Evolutionary conservation across 495 filamentous ascomycete genomes (phyloP).

Genomic region (Aspergillus steynii): DNA sequence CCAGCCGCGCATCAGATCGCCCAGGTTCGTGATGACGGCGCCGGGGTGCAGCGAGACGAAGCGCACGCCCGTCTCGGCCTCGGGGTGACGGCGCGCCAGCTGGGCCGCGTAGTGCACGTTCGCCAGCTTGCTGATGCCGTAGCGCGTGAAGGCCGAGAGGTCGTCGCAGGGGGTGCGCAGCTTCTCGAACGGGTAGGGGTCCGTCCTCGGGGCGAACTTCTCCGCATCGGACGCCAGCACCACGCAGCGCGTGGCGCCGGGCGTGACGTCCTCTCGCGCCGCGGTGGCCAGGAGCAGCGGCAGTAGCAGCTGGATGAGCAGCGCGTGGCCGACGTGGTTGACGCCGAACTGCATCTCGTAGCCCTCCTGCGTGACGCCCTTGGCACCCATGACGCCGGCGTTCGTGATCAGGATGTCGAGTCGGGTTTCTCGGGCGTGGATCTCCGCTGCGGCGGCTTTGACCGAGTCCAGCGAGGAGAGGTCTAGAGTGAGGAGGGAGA

Average conservation of each 20-base stretch:
- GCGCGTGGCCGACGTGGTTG: constrained; percentile 63
- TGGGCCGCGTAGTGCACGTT: constrained; percentile 47
- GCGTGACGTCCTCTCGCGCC: background rate
- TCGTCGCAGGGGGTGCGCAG: constrained; percentile 5
- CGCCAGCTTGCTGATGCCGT: constrained; percentile 49
- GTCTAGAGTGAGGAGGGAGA: constrained; percentile 41
- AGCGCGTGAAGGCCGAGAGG: constrained; percentile 20
- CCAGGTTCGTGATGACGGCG: constrained; percentile 31
- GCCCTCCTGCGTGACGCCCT: constrained; percentile 50
- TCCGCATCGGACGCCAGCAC: constrained; percentile 36
- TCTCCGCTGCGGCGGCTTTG: constrained; percentile 33
- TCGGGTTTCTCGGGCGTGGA: constrained; percentile 31
- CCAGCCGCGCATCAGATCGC: constrained; percentile 10
- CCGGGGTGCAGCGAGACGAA: constrained; percentile 41
- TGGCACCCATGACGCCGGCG: constrained; percentile 63
- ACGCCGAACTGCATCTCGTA: constrained; percentile 65
- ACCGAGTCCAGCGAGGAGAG: constrained; percentile 42
- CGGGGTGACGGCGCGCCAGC: constrained; percentile 40
- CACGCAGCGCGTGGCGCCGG: constrained; percentile 1
- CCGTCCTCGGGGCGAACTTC: constrained; percentile 36
- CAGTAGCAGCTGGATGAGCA: constrained; percentile 57
- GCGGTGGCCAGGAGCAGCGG: constrained; percentile 52
- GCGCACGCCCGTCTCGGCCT: constrained; percentile 26
- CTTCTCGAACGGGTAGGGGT: constrained; percentile 46
- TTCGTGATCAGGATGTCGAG: constrained; percentile 64